Conservation (phyloP, 2,329 filamentous ascomycete species). For the Mollisia scopiformis region DNA sequence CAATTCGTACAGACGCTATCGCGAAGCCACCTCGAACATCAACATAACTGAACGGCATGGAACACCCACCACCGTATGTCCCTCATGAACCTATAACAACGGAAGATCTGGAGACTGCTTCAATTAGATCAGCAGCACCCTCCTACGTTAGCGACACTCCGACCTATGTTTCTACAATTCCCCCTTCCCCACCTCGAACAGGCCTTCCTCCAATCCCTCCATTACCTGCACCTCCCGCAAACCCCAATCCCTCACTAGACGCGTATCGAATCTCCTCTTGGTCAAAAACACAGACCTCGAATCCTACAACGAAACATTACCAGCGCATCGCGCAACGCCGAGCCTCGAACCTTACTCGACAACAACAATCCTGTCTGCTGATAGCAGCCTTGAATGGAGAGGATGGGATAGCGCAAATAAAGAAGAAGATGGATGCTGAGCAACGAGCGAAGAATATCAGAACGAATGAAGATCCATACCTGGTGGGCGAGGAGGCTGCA, state of each 20-base stretch:
- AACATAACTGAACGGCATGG: neutral
- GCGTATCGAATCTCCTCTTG: neutral
- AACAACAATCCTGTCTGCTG: constrained; percentile 31
- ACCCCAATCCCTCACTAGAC: neutral
- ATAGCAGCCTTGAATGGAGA: constrained; percentile 20
- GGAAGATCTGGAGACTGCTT: neutral
- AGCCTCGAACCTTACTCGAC: constrained; percentile 48
- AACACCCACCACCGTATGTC: neutral
- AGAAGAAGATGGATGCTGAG: constrained; percentile 29
- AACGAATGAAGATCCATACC: constrained; percentile 67
- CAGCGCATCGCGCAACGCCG: constrained; percentile 66
- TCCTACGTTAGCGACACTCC: neutral
- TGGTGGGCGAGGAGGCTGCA: constrained; percentile 69
- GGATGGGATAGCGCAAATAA: constrained; percentile 26
- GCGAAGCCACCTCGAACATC: neutral
- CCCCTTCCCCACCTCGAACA: neutral
- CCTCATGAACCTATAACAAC: neutral
- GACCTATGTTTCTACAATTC: neutral
- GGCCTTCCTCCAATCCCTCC: neutral
- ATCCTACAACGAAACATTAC: constrained; percentile 62
- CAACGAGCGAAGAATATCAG: constrained; percentile 15
- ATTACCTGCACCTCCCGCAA: neutral
- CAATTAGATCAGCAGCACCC: neutral
- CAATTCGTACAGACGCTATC: neutral
- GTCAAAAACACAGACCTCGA: constrained; percentile 46